phyloP scores from a whole-genome alignment of 768 basidiomycete genomes.

The Lactarius evosmus region DNA sequence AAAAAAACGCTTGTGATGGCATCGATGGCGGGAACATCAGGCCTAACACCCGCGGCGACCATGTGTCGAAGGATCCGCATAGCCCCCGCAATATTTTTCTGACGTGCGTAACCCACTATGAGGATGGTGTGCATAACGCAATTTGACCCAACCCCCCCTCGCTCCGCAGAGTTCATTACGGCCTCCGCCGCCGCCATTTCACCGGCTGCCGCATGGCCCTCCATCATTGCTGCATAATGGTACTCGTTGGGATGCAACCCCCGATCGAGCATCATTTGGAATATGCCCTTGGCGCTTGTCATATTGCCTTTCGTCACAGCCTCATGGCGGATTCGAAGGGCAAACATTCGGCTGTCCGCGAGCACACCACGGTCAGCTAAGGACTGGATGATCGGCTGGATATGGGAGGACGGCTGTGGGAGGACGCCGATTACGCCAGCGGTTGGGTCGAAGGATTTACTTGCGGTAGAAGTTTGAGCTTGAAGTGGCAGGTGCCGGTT shows the following conservation, averaged over 20 bases:
- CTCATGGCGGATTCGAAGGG: conserved; percentile 62
- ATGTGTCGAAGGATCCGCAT: conserved; percentile 57
- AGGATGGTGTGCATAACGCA: conserved; percentile 75
- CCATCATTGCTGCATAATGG: conserved; percentile 74
- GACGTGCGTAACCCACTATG: conserved; percentile 66
- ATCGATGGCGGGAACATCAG: conserved; percentile 70
- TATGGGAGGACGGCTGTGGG: conserved; percentile 33
- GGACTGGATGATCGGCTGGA: conserved; percentile 45
- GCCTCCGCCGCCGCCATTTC: conserved; percentile 54
- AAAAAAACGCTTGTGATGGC: conserved; percentile 68
- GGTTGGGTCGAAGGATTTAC: conserved; percentile 45
- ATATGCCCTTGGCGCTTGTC: conserved; percentile 49
- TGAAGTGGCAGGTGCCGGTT: conserved; percentile 1
- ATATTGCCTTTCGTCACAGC: conserved; percentile 51
- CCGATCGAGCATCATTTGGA: conserved; percentile 56
- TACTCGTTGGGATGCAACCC: conserved; percentile 70
- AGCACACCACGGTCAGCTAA: conserved; percentile 47
- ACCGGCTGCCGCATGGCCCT: conserved; percentile 62
- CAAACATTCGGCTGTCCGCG: conserved; percentile 55
- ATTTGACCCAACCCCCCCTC: conserved; percentile 53
- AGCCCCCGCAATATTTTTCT: conserved; percentile 52
- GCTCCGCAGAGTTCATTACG: conserved; percentile 50
- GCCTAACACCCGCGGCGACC: conserved; percentile 56
- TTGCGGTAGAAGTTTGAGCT: background rate
- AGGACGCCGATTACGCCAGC: conserved; percentile 43